A percentile compares a stretch with the other conserved stretches of the same genome.
These are phyloP conservation scores for Sclerotinia trifoliorum DNA, from an alignment of 2,329 filamentous ascomycete species.

Conservation along the genomic window DNA sequence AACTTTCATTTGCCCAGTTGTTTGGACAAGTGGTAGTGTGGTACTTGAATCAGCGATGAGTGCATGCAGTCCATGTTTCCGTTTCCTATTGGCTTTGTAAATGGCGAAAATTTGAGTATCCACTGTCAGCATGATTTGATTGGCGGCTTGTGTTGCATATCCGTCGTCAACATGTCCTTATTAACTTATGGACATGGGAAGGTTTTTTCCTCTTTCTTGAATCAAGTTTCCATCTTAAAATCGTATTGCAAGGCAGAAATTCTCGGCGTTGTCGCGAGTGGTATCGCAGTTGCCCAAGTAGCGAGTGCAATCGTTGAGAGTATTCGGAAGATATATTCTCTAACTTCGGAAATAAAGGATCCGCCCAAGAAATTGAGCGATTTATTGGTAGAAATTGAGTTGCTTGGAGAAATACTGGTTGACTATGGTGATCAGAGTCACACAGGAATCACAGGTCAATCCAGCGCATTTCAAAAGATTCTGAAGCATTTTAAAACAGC, in stretches of 20 bases:
- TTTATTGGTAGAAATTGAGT: not conserved
- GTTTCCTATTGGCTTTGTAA: too few species aligned
- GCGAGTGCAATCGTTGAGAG: not conserved
- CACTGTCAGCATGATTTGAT: not conserved
- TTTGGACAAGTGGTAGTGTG: too few species aligned
- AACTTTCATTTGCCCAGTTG: too few species aligned
- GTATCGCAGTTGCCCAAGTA: conserved; percentile 9
- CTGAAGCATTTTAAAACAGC: not conserved
- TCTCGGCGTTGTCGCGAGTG: not conserved
- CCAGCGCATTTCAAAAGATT: not conserved
- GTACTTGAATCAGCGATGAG: too few species aligned
- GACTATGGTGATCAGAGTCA: not conserved
- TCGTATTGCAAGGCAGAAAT: not conserved
- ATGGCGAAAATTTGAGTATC: not conserved
- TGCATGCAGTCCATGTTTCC: too few species aligned
- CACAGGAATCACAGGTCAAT: too few species aligned
- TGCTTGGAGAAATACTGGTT: not conserved
- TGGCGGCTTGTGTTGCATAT: not conserved
- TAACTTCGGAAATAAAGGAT: not conserved
- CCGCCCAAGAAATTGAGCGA: not conserved
- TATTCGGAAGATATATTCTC: not conserved
- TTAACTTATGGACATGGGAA: not conserved
- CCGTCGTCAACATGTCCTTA: not conserved
- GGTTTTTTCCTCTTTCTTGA: not conserved
- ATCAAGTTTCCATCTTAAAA: not conserved